Base-by-base conservation (phyloP, 805 yeast genomes). In the Ogataea sp. region DNA sequence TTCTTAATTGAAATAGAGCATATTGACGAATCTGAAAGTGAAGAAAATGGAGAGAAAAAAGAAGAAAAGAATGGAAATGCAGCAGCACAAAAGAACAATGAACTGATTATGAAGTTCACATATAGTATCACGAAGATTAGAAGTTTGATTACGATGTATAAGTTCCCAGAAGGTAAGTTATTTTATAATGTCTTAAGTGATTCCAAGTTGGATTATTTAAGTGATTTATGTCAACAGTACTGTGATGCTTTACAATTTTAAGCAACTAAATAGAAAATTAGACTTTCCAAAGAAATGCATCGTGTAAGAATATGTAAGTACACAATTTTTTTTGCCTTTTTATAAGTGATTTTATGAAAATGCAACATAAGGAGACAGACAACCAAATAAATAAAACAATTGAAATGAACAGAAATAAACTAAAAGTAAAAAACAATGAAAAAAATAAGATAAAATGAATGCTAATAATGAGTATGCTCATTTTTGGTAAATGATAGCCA, bases 1-100 rank as follows among this genome's bases (percentile, higher is more conserved):
- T 68, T 84, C 28, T 54, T 84, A 32, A 70, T 84, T 21, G 83
- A 80, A 48, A 65, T 80, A 2, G 80, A 73, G 41, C 67, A 62
- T 40, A 32, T 61, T 6, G 63, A 59, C 36, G 48, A 47, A 15
- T 38, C 43, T 8, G 48, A 45, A 21, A 46, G 37, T 15, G 43
- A 38, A 20, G 28, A 42, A 2, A 43, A 43, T 8, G 34, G 39
- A 7, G 38, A 35, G 2, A 45, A 45, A 8, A 46, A 43, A 24
- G 11, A 33, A 21, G 7, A 20, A 20, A 32, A 32, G 15, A 9
- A 20, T 20, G 25, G 28, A 26, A 54, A 47, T 8, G 39, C 43
- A 11, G 50, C 43, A 21, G 45, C 46, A 9, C 49, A 52, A 27
- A 23, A 23, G 10, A 23, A 23, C 26, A 51, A 51, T 34, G 46